Percentiles rank a stretch among this genome's conserved stretches.
phyloP scores from a whole-genome alignment of 1,139 yeast species.

The Zygoascus sp. region DNA sequence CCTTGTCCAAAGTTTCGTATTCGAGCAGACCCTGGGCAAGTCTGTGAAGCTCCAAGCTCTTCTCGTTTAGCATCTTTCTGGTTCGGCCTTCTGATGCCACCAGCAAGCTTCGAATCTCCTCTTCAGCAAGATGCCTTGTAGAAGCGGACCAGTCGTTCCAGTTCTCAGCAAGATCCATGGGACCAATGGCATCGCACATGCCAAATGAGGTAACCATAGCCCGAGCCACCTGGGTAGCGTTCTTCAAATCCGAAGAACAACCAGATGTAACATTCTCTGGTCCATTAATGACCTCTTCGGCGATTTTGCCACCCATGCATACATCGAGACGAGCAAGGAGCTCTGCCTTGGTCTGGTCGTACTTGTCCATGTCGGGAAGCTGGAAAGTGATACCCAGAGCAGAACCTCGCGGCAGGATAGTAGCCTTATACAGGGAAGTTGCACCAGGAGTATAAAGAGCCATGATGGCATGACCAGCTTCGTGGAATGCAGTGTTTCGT shows the following conservation, averaged over 20 bases:
- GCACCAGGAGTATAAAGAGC: conserved; percentile 96
- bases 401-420: conserved; percentile 93
- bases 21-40: conserved; percentile 91
- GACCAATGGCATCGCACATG: conserved; percentile 92
- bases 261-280: conserved; percentile 91
- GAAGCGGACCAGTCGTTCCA: conserved; percentile 95
- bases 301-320: conserved; percentile 98
- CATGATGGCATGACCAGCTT: conserved; percentile 98
- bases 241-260: conserved; percentile 83
- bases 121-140: conserved; percentile 84
- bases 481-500: conserved; percentile 93
- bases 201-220: conserved; percentile 98
- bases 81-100: conserved; percentile 77
- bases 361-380: conserved; percentile 97
- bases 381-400: conserved; percentile 97
- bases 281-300: conserved; percentile 91
- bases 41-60: conserved; percentile 69
- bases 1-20: conserved; percentile 89
- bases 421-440: conserved; percentile 92
- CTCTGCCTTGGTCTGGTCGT: conserved; percentile 84
- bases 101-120: conserved; percentile 75
- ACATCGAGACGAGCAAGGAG: conserved; percentile 91
- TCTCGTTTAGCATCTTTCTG: conserved; percentile 57
- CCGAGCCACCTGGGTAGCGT: conserved; percentile 88
- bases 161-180: conserved; percentile 73